A percentile compares a stretch with the other conserved stretches of the same genome.
Conservation (phyloP, 257 asterid genomes). For the Handroanthus guayacan region DNA sequence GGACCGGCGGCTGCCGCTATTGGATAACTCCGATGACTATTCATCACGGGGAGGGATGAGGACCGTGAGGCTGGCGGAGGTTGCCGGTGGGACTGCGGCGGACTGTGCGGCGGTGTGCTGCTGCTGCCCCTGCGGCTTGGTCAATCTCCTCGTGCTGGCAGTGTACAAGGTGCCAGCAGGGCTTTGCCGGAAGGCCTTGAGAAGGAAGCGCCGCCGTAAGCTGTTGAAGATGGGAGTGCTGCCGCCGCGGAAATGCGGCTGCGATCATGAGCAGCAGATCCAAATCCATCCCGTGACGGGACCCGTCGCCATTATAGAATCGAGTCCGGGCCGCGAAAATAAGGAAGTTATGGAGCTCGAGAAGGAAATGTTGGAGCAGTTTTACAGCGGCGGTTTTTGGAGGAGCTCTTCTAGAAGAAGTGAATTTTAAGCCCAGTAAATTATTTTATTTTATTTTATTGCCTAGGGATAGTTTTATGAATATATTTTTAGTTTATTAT, state of each 20-base stretch:
- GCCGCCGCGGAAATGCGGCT: conserved; percentile 45
- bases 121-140: conserved; percentile 83
- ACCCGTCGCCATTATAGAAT: conserved; percentile 32
- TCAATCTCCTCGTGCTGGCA: conserved; percentile 63
- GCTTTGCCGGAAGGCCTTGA: conserved; percentile 66
- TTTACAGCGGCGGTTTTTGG: conserved; percentile 80
- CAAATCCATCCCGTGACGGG: conserved; percentile 48
- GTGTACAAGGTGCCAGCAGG: conserved; percentile 78
- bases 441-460: not conserved
- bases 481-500: not conserved
- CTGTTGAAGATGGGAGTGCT: conserved; percentile 35
- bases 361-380: conserved; percentile 77
- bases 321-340: conserved; percentile 38
- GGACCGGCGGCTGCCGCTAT: conserved; percentile 58
- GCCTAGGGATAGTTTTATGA: not conserved
- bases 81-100: conserved; percentile 83
- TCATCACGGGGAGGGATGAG: conserved; percentile 43
- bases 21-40: conserved; percentile 34
- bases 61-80: conserved; percentile 61
- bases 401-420: conserved; percentile 70
- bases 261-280: conserved; percentile 47
- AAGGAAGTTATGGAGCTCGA: conserved; percentile 67
- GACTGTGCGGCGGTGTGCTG: conserved; percentile 90
- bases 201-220: conserved; percentile 62
- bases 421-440: conserved; percentile 30